Evolutionary conservation across 352 stramenopile species (phyloP), one percentile per base, ranked within the genome.

Genomic region (Ophiocytium majus): DNA sequence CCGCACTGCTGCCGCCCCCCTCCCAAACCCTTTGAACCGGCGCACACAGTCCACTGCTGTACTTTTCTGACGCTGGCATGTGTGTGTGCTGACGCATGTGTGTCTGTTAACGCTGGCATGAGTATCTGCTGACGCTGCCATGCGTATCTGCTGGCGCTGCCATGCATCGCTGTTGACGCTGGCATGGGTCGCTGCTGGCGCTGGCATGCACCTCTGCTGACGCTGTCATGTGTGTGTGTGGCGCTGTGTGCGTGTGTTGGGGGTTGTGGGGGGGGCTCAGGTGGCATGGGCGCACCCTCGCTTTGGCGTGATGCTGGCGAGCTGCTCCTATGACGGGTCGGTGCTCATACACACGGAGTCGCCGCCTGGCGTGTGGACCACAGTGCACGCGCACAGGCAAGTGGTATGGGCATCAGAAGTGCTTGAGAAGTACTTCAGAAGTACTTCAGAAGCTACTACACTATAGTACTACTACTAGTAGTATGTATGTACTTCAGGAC

Each of bases 211-310:
- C n/a, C 50, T 64, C 50, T 23, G 10, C 23, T 64, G 23, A 23
- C 50, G 10, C 50, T 64, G 10, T 23, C 23, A 23, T 10, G 10
- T 10, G 10, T 64, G 50, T 10, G 63, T 34, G 63, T 75, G 5
- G 63, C 9, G 9, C 1, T 31, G 23, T 75, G 63, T 75, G 9
- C 28, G 63, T n/a, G n/a, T n/a, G n/a, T n/a, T n/a, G n/a, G n/a
- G n/a, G n/a, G n/a, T n/a, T n/a, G n/a, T n/a, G n/a, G n/a, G n/a
- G n/a, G n/a, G n/a, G n/a, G n/a, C 23, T 10, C 31, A 98, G 91
- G 93, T 99, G 0, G 92, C 94, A 0, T 99, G 97, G 97, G 95
- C 96, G 9, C 97, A 99, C 91, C 97, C 97, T n/a, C 98, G 96
- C 89, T 98, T 97, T 87, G 95, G 95, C 63, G 93, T 95, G 64